A percentile compares a stretch with the other conserved stretches of the same genome.
Evolutionary conservation across 345 rosid genomes (phyloP).

Genomic region (Sonneratia caseolaris): DNA sequence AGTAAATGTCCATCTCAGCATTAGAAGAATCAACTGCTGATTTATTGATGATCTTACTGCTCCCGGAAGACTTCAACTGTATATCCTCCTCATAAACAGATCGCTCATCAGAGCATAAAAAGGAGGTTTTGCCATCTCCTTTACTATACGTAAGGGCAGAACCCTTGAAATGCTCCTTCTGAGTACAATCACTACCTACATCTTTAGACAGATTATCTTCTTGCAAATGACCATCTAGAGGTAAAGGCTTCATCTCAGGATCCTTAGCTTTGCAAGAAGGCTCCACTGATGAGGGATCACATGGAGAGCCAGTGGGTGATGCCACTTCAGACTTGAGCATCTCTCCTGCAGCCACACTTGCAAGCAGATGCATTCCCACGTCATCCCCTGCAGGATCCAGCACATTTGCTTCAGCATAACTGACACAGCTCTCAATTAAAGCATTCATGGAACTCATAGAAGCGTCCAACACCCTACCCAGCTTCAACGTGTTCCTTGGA

Average conservation of each 20-base stretch:
- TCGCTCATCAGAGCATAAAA: slow-evolving; percentile 16
- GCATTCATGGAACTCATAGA: slow-evolving; percentile 75
- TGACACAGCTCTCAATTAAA: slow-evolving; percentile 76
- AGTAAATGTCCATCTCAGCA: slow-evolving; percentile 10
- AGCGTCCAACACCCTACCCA: slow-evolving; percentile 41
- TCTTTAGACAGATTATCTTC: slow-evolving; percentile 16
- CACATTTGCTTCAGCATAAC: slow-evolving; percentile 49
- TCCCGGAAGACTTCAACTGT: slow-evolving; percentile 29
- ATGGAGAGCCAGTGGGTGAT: slow-evolving; percentile 42
- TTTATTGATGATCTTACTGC: slow-evolving; percentile 29
- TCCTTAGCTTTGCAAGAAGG: slow-evolving; percentile 20
- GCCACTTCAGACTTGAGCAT: slow-evolving; percentile 47
- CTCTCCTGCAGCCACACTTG: slow-evolving; percentile 90
- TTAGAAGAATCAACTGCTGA: slow-evolving; percentile 9
- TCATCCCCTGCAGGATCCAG: slow-evolving; percentile 52
- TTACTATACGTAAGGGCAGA: slow-evolving; percentile 16
- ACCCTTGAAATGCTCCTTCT: slow-evolving; percentile 21
- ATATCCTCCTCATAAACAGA: slow-evolving; percentile 20
- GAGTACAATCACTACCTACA: slow-evolving; percentile 20
- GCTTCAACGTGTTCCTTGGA: slow-evolving; percentile 33
- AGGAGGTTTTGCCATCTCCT: slow-evolving; percentile 18
- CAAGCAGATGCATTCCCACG: slow-evolving; percentile 92
- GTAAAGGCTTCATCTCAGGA: slow-evolving; percentile 20
- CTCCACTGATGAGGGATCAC: slow-evolving; percentile 7
- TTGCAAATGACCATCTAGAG: slow-evolving; percentile 11